phyloP scores from a whole-genome alignment of 2,329 filamentous ascomycete species.

The Bipolaris oryzae region DNA sequence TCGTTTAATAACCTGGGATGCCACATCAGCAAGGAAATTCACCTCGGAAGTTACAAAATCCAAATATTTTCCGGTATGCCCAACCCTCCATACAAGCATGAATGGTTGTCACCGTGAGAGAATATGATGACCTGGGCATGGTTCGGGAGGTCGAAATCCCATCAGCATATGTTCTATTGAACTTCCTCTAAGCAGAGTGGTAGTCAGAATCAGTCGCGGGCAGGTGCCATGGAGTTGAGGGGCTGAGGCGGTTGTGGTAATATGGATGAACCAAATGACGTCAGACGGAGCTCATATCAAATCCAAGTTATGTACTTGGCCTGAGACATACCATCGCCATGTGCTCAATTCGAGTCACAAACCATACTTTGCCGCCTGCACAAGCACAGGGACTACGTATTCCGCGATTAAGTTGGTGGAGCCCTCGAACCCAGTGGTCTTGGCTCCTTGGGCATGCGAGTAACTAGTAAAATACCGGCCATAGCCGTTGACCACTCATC shows the following conservation, averaged over 20 bases:
- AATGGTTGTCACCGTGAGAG: neutral
- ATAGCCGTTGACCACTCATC: neutral
- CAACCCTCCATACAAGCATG: neutral
- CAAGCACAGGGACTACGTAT: neutral
- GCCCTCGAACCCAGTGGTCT: too few relatives aligned
- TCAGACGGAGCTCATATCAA: neutral
- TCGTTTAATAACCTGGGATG: neutral
- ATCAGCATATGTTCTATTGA: neutral
- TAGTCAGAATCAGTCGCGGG: neutral
- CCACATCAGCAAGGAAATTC: neutral
- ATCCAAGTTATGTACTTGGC: neutral
- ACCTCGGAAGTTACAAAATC: neutral
- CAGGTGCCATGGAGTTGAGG: neutral
- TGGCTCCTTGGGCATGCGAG: too few relatives aligned
- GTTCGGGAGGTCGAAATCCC: neutral
- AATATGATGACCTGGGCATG: neutral
- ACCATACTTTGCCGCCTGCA: neutral
- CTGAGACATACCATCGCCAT: neutral
- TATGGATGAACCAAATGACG: neutral
- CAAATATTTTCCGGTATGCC: neutral
- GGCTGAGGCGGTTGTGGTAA: neutral
- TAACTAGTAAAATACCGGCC: neutral
- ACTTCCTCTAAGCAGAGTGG: neutral
- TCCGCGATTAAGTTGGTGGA: neutral
- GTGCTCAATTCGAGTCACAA: neutral